Evolutionary conservation across 2,329 filamentous ascomycete genomes (phyloP).

Genomic region (Lachnellula arida): DNA sequence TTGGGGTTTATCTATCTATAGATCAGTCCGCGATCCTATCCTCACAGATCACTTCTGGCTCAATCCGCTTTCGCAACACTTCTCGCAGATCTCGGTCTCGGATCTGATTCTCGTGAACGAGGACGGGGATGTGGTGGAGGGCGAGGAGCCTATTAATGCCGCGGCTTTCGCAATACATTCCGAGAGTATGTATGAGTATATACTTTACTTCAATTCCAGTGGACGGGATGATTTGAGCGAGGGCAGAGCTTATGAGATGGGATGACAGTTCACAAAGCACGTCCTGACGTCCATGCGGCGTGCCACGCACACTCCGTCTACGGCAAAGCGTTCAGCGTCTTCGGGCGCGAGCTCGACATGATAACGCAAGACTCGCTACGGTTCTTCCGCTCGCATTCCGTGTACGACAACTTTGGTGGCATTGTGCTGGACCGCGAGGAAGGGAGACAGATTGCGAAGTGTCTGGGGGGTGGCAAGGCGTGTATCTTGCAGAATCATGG

Average conservation of each 20-base stretch:
- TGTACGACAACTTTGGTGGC: constrained; percentile 43
- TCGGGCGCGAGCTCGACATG: constrained; percentile 42
- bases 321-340: constrained; percentile 55
- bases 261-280: constrained; percentile 47
- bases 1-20: not conserved
- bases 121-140: constrained; percentile 56
- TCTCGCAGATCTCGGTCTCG: constrained; percentile 55
- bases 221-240: not conserved
- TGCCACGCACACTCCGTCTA: constrained; percentile 53
- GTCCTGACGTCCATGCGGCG: constrained; percentile 52
- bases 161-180: constrained; percentile 44
- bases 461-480: constrained; percentile 44
- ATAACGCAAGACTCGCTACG: constrained; percentile 49
- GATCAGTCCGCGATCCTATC: constrained; percentile 41
- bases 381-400: constrained; percentile 42
- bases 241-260: not conserved
- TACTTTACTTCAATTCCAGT: not conserved
- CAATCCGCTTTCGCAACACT: constrained; percentile 60
- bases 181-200: constrained; percentile 26
- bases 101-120: constrained; percentile 63
- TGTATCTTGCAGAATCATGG: constrained; percentile 50
- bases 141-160: constrained; percentile 46
- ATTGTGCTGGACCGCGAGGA: constrained; percentile 49
- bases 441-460: constrained; percentile 42
- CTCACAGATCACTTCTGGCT: constrained; percentile 42